Conservation (phyloP, 495 filamentous ascomycete species). For the Aspergillus heteromorphus region DNA sequence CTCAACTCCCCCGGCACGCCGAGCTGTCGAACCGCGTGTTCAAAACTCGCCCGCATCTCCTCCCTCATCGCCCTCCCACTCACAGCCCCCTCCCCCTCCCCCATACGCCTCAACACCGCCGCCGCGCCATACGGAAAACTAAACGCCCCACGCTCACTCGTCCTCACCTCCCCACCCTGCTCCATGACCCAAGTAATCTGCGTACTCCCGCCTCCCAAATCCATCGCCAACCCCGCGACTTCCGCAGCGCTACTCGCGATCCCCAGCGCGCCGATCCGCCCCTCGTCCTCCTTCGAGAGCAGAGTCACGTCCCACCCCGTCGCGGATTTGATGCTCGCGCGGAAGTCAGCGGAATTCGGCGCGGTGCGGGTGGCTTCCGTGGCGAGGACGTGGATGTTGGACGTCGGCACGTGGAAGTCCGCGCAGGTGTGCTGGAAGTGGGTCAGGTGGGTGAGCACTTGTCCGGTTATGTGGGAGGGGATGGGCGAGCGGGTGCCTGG, state of each 20-base stretch:
- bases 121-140: slow-evolving; percentile 81
- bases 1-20: slow-evolving; percentile 48
- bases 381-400: slow-evolving; percentile 68
- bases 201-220: slow-evolving; percentile 82
- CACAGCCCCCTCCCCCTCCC: slow-evolving; percentile 23
- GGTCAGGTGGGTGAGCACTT: slow-evolving; percentile 55
- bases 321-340: slow-evolving; percentile 49
- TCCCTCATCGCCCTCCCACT: slow-evolving; percentile 32
- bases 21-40: slow-evolving; percentile 50
- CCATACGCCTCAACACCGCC: slow-evolving; percentile 58
- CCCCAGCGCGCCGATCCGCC: slow-evolving; percentile 72
- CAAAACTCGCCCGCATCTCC: slow-evolving; percentile 54
- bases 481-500: slow-evolving; percentile 48
- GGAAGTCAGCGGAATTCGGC: slow-evolving; percentile 62
- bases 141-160: slow-evolving; percentile 39
- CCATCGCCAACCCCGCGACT: slow-evolving; percentile 70
- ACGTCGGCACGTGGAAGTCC: slow-evolving; percentile 57
- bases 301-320: slow-evolving; percentile 65
- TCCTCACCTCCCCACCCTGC: slow-evolving; percentile 39
- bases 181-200: slow-evolving; percentile 79
- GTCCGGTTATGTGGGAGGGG: slow-evolving; percentile 49
- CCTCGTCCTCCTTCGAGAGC: slow-evolving; percentile 73
- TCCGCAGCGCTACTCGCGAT: slow-evolving; percentile 63
- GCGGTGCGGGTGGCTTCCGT: slow-evolving; percentile 84
- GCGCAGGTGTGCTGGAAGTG: slow-evolving; percentile 67